Conservation (phyloP, 2,329 filamentous ascomycete species). For the Phyllosticta ampelicida region DNA sequence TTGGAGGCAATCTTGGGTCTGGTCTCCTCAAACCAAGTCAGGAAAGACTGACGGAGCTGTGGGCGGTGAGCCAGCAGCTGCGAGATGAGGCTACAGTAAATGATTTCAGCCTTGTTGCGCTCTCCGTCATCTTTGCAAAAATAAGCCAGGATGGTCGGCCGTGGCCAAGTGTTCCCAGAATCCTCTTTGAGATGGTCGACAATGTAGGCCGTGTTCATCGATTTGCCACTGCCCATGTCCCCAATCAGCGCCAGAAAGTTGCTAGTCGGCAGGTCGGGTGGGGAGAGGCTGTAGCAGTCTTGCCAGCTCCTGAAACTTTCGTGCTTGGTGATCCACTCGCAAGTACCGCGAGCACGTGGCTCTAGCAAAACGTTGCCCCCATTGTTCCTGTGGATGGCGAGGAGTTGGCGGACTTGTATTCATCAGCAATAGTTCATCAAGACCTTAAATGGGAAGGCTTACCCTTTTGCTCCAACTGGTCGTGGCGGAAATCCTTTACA, state of each 20-base stretch:
- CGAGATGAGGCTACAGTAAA: neutral
- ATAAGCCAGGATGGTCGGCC: neutral
- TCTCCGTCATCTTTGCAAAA: neutral
- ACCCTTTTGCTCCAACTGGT: neutral
- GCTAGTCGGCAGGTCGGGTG: neutral
- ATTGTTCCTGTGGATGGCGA: neutral
- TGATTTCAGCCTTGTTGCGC: neutral
- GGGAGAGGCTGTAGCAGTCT: neutral
- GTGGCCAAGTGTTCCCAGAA: neutral
- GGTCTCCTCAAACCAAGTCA: neutral
- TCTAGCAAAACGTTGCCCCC: neutral
- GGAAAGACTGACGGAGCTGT: neutral
- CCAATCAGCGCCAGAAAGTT: conserved; percentile 2
- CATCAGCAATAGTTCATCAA: neutral
- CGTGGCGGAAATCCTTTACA: neutral
- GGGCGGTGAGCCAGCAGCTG: neutral
- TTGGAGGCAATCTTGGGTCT: neutral
- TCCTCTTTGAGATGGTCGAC: neutral
- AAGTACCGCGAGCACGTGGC: neutral
- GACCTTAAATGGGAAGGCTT: too few relatives aligned
- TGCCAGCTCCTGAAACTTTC: neutral
- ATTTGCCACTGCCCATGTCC: conserved; percentile 1
- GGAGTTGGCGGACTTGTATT: neutral
- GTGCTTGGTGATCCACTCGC: neutral
- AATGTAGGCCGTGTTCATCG: neutral